phyloP scores from a whole-genome alignment of 495 filamentous ascomycete species.

The Penicillium macrosclerotiorum region DNA sequence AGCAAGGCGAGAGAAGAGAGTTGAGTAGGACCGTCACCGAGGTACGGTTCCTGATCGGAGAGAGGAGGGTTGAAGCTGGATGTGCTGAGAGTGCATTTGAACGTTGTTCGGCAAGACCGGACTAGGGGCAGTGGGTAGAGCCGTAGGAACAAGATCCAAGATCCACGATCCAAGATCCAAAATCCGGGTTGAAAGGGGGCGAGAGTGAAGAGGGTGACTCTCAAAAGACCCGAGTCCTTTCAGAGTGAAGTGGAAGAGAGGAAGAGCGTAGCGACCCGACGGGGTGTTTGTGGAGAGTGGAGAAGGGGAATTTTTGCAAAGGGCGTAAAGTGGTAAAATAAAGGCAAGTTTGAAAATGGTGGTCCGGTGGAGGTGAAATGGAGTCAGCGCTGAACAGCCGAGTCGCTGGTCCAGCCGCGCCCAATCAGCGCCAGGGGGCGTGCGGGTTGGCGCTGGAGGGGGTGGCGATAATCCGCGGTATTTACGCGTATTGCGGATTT shows the following conservation, averaged over 20 bases:
- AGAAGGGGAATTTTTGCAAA: conserved; percentile 23
- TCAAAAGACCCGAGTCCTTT: not conserved
- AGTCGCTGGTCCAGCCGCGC: too few relatives aligned
- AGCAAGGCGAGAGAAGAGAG: conserved; percentile 13
- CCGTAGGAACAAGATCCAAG: too few relatives aligned
- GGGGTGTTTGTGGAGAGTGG: conserved; percentile 15
- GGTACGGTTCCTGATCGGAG: conserved; percentile 44
- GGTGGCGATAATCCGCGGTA: conserved; percentile 13
- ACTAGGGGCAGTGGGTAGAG: too few relatives aligned
- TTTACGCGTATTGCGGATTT: conserved; percentile 16
- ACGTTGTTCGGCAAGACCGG: conserved; percentile 35
- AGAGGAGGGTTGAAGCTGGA: conserved; percentile 42
- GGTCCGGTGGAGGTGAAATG: too few relatives aligned
- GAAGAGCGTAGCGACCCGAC: not conserved
- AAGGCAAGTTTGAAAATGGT: too few relatives aligned
- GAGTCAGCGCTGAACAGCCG: too few relatives aligned
- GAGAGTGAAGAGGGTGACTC: conserved; percentile 3
- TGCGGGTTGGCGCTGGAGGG: conserved; percentile 15
- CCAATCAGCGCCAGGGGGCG: conserved; percentile 13
- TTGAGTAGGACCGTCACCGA: conserved; percentile 44
- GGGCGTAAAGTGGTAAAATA: conserved; percentile 17
- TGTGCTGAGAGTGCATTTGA: conserved; percentile 50
- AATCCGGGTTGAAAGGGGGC: too few relatives aligned
- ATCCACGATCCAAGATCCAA: too few relatives aligned
- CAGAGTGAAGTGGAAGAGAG: conserved; percentile 2